Base-by-base conservation (phyloP, 1,139 yeast species). In the Candida glucosophila region DNA sequence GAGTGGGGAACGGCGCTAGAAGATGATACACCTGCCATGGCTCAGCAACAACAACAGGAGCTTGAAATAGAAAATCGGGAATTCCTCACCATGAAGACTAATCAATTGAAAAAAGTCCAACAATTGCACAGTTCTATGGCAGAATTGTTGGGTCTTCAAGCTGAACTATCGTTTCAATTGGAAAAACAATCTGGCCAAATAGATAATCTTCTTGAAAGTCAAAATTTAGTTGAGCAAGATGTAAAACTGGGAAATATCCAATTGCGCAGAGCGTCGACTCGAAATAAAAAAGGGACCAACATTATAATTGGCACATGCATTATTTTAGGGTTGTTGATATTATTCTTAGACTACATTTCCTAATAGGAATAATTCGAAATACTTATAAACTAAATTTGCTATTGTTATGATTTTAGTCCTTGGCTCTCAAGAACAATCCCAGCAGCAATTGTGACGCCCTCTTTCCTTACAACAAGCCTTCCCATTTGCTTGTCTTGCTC, bases 391-490 rank as follows among this genome's bases (percentile, higher is more conserved):
- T 69, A 61, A 38, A 52, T 74, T 36, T 53, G 73, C 15, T 69
- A 46, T 28, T 36, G 22, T 19, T 17, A 23, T 14, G 29, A 19
- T 25, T 9, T 11, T 10, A 11, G 8, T 14, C 10, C n/a, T 25
- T 30, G 31, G 25, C 29, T 27, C 23, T 51, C 50, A 12, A 47
- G 29, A 20, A 77, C 75, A 2, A 62, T 64, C 15, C 97, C 97
- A 0, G 96, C 95, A 6, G 94, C 97, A 25, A 90, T 69, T 0
- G 96, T 85, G 15, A 62, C 47, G 3, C 97, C 96, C 40, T 83
- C 95, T 41, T 79, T 74, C 44, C 98, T 74, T 23, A 90, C 53
- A 5, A 92, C 90, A 14, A 90, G 61, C 41, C 95, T 67, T 2
- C 96, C 95, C 24, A 90, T 56, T 20, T 72, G 72, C 39, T 66